Base-by-base conservation (phyloP, 352 stramenopile species). In the Phytophthora fragariae region DNA sequence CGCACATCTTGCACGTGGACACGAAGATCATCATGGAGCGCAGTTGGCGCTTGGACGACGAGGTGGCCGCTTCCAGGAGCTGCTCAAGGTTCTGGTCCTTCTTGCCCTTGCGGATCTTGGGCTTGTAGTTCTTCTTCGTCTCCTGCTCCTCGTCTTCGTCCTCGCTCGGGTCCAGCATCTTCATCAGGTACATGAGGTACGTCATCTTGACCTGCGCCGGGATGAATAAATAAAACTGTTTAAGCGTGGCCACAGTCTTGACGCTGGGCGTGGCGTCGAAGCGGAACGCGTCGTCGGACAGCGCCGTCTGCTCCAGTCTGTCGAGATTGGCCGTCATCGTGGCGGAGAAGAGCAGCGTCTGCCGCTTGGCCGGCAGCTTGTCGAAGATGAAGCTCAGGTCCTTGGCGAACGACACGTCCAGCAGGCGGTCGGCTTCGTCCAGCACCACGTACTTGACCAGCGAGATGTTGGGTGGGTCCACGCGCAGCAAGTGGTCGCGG, bases 191-290 rank as follows among this genome's bases (percentile, higher is more conserved):
- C 77, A 98, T 89, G 46, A 99, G 77, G 81, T 99, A 99, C 31
- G 93, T 95, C 81, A 99, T 94, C 72, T 99, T 98, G 62, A 99
- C 93, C 68, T 98, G 88, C 33, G 90, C 88, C 5, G 98, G 98
- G 79, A 99, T 98, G 76, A 99, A 99, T 69, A 99, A 85, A 81
- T 99, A 99, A 80, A 98, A 89, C 84, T 99, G 97, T 59, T 97
- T 94, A 9, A 99, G 83, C 35, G 93, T 97, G 33, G 85, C 73
- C 54, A 98, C 96, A 12, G 98, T 97, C 71, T 96, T 97, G 56
- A 93, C 70, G 27, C 86, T 92, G 10, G 85, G 82, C 29, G 84
- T 95, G 5, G 80, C 88, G 46, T 97, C 86, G 53, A 92, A 96
- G 37, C 81, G 82, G 75, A 92, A 94, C 24, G 76, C 77, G 27